A percentile compares a stretch with the other conserved stretches of the same genome.
Evolutionary conservation across 1,284 basidiomycete species (phyloP).

Genomic region (Rhodotorula sp.): DNA sequence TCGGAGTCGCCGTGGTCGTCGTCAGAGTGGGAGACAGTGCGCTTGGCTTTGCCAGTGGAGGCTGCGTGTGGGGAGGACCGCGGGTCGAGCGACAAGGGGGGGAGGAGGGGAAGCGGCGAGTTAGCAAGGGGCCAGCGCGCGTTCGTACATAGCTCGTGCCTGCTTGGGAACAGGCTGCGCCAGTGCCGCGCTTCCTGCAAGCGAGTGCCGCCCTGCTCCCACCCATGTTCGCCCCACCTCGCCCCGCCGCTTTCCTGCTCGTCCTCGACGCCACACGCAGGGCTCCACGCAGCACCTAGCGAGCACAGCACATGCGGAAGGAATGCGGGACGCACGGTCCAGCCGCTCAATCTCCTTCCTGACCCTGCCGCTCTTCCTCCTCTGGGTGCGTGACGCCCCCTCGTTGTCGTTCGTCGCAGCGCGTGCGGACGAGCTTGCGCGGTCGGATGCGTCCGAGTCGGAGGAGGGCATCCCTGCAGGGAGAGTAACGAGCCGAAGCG

Average conservation of each 20-base stretch:
- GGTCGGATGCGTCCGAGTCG: conserved; percentile 3
- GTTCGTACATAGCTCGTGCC: neutral
- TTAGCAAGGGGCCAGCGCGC: neutral
- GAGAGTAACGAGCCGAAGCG: no score
- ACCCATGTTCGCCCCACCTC: neutral
- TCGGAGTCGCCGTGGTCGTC: conserved; percentile 2
- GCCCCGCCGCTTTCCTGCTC: neutral
- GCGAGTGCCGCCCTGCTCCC: no score
- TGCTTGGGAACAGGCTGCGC: neutral
- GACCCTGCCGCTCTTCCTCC: conserved; percentile 18
- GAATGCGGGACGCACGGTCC: conserved; percentile 9
- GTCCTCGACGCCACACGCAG: no score
- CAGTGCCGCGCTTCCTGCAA: neutral
- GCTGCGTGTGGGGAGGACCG: neutral
- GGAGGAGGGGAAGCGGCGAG: no score
- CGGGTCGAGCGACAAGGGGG: neutral
- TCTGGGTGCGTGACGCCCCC: neutral
- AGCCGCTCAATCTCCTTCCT: conserved; percentile 20
- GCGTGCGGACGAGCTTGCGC: neutral
- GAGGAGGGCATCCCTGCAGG: neutral
- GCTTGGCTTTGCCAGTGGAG: conserved; percentile 5
- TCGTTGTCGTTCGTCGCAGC: neutral
- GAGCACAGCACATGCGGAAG: neutral
- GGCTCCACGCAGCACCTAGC: neutral
- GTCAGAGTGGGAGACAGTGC: neutral